Base-by-base conservation (phyloP, 805 yeast species). In the Jamesozyma rosinii region DNA sequence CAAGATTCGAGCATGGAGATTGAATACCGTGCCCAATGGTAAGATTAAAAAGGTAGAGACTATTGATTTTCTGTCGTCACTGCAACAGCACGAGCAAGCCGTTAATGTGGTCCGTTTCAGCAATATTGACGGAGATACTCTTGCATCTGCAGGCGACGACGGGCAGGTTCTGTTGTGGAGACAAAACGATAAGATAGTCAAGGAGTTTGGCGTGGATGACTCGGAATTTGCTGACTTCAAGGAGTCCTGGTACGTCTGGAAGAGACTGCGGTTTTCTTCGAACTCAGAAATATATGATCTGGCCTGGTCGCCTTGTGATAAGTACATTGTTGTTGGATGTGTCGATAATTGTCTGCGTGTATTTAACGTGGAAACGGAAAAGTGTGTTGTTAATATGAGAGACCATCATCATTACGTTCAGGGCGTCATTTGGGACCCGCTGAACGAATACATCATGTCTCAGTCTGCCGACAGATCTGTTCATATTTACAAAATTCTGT, bases 371-470 rank as follows among this genome's bases (percentile, higher is more conserved):
- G 40, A 34, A n/a, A 29, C 35, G 9, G 45, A 39, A 21, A 37
- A 39, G 37, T 45, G 49, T 42, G 40, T 48, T 21, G 29, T 45
- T 2, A 35, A 40, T n/a, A 11, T 45, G 14, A 49, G 42, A 35
- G 86, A 83, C 45, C 97, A 92, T 62, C 68, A 69, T 38, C 95
- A 89, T 61, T 90, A 86, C 53, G 94, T 92, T 2, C 99, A 92
- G 63, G 99, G 99, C 2, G 90, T 92, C 4, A 71, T 83, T 0
- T 92, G 97, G 97, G 98, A 92, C 59, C 98, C 98, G 6, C 58
- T 68, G 42, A 79, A 82, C 49, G 77, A 82, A 59, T 86, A 63
- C 51, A 62, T 92, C 4, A 86, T 89, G 1, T 83, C 95, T 5
- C 96, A 89, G 60, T 79, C 92, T 21, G 94, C 96, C 11, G 98